Conservation (phyloP, 2,329 filamentous ascomycete genomes). For the Aureobasidium pullulans region DNA sequence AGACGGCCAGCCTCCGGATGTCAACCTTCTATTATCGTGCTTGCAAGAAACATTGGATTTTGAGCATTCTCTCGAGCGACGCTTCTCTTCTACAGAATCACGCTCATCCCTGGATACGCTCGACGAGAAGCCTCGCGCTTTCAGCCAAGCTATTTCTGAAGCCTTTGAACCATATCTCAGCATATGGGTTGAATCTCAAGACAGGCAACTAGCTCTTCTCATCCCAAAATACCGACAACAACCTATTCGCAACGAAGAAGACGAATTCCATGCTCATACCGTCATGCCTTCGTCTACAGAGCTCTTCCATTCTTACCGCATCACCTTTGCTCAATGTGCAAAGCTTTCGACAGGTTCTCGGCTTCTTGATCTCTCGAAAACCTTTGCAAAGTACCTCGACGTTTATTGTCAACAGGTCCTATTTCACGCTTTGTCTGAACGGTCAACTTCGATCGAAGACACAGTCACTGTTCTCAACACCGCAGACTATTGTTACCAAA, state of each 20-base stretch:
- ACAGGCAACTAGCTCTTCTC: conserved; percentile 73
- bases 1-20: conserved; percentile 75
- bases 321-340: conserved; percentile 86
- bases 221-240: conserved; percentile 84
- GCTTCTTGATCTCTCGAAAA: conserved; percentile 74
- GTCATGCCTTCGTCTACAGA: conserved; percentile 93
- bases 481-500: conserved; percentile 93
- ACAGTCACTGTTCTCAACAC: conserved; percentile 86
- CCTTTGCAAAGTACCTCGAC: conserved; percentile 87
- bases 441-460: conserved; percentile 62
- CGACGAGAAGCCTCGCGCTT: conserved; percentile 68
- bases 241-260: conserved; percentile 70
- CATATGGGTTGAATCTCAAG: conserved; percentile 94
- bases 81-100: conserved; percentile 62
- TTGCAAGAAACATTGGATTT: conserved; percentile 95
- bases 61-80: conserved; percentile 80
- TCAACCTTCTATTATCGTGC: conserved; percentile 80
- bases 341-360: conserved; percentile 89
- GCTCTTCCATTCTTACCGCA: conserved; percentile 93
- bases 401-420: conserved; percentile 92
- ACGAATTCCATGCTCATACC: conserved; percentile 84
- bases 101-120: conserved; percentile 84
- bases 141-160: conserved; percentile 86
- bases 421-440: conserved; percentile 60
- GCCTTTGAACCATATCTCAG: conserved; percentile 97